Percentiles rank a stretch among this genome's conserved stretches.
These are phyloP conservation scores for Hypoxylon rickii DNA, from an alignment of 495 filamentous ascomycete species.

Conservation along the genomic window DNA sequence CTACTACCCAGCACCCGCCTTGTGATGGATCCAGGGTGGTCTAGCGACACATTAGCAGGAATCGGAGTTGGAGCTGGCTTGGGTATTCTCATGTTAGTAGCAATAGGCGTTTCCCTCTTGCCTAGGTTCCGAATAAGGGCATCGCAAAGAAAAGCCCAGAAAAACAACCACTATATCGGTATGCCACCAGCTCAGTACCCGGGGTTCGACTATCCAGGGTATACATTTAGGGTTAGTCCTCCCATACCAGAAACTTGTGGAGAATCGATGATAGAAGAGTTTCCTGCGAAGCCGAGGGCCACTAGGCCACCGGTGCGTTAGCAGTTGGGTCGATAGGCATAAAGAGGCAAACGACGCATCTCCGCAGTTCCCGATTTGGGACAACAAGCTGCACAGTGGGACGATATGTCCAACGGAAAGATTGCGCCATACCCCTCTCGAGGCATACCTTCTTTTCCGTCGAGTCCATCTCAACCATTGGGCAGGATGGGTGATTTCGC, in stretches of 20 bases:
- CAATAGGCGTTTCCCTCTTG: not conserved
- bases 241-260: too few species aligned
- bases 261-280: not conserved
- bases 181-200: constrained; percentile 15
- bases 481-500: not conserved
- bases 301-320: not conserved
- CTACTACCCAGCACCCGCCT: not conserved
- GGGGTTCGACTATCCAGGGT: constrained; percentile 2
- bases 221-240: not conserved
- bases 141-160: not conserved
- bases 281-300: not conserved
- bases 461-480: not conserved
- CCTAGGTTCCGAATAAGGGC: not conserved
- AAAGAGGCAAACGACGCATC: too few species aligned
- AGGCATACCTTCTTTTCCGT: not conserved
- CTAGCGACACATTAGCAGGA: not conserved
- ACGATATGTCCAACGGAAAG: too few species aligned
- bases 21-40: not conserved
- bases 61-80: not conserved
- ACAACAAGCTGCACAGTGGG: too few species aligned
- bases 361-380: too few species aligned
- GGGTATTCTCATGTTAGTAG: not conserved
- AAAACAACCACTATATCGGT: constrained; percentile 6
- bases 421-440: not conserved
- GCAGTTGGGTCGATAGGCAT: too few species aligned